Evolutionary conservation across 2,329 filamentous ascomycete genomes (phyloP).

Genomic region (Pseudogymnoascus sp.): DNA sequence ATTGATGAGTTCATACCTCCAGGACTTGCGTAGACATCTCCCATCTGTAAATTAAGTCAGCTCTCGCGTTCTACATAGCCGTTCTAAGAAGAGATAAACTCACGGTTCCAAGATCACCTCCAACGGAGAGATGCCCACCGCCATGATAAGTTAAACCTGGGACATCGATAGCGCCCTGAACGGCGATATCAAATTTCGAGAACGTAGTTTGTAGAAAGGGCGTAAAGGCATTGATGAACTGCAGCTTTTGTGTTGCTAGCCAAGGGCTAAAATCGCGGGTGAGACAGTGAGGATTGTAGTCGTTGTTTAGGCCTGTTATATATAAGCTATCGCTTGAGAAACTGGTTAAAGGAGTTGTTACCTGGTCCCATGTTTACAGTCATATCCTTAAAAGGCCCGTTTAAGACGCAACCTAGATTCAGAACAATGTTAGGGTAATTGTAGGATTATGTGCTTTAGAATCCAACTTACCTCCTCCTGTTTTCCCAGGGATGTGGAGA

Average conservation of each 20-base stretch:
- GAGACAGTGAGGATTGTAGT: slow-evolving; percentile 29
- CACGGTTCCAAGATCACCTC: slow-evolving; percentile 28
- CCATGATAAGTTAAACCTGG: slow-evolving; percentile 22
- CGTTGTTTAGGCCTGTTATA: slow-evolving; percentile 6
- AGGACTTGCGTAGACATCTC: not conserved
- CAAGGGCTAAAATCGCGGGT: slow-evolving; percentile 27
- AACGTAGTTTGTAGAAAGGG: slow-evolving; percentile 20
- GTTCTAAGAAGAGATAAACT: slow-evolving; percentile 22
- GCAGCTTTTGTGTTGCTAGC: slow-evolving; percentile 17
- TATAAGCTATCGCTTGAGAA: not conserved
- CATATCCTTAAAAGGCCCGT: slow-evolving; percentile 28
- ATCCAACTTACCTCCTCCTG: slow-evolving; percentile 12
- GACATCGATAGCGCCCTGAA: slow-evolving; percentile 21
- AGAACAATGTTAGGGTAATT: not conserved
- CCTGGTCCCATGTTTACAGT: slow-evolving; percentile 12
- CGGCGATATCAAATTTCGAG: slow-evolving; percentile 26
- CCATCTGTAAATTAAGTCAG: not conserved
- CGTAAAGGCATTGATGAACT: slow-evolving; percentile 11
- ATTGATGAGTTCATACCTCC: not conserved
- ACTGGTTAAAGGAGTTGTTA: not conserved
- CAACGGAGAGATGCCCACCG: slow-evolving; percentile 24
- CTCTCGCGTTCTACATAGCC: not conserved
- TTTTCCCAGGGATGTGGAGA: slow-evolving; percentile 10
- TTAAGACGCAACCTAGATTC: slow-evolving; percentile 38
- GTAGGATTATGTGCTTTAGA: not conserved